These are phyloP conservation scores for Kodamaea plutei DNA, from an alignment of 1,139 yeast species.

Conservation along the genomic window DNA sequence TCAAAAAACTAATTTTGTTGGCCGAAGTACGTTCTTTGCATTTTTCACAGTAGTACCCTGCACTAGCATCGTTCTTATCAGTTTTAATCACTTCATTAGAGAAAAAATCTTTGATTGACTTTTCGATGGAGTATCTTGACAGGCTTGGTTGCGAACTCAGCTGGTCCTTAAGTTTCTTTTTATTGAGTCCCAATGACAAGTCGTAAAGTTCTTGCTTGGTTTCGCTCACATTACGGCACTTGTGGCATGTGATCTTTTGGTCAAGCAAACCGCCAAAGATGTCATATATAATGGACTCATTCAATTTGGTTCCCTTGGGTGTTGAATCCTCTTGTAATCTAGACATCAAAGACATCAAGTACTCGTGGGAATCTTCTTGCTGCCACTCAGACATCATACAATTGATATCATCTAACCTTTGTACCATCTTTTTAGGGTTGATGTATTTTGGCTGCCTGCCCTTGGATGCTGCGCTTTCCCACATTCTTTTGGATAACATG, in stretches of 20 bases:
- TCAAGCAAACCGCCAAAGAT: constrained; percentile 88
- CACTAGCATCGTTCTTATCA: constrained; percentile 55
- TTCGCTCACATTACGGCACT: constrained; percentile 75
- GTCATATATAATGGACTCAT: constrained; percentile 80
- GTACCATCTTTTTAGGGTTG: constrained; percentile 72
- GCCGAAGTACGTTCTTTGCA: constrained; percentile 80
- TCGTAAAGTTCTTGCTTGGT: constrained; percentile 95
- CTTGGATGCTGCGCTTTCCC: constrained; percentile 32
- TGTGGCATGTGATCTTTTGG: constrained; percentile 79
- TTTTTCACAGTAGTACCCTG: constrained; percentile 82
- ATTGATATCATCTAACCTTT: constrained; percentile 76
- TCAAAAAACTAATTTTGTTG: constrained; percentile 66
- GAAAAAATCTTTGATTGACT: constrained; percentile 75
- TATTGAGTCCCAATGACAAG: constrained; percentile 67
- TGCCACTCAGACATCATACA: constrained; percentile 97
- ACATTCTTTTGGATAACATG: constrained; percentile 63
- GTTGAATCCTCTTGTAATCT: constrained; percentile 89
- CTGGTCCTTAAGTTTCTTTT: constrained; percentile 28
- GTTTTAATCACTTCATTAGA: constrained; percentile 70
- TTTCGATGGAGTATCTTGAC: constrained; percentile 57
- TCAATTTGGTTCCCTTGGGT: constrained; percentile 80
- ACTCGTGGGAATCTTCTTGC: constrained; percentile 97
- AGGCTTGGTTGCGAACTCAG: background rate
- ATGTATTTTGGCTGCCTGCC: constrained; percentile 37
- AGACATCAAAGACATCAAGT: constrained; percentile 85